Evolutionary conservation across 495 filamentous ascomycete genomes (phyloP), one percentile per base, ranked within the genome.

Genomic region (Pyrenopolyporus hunteri): DNA sequence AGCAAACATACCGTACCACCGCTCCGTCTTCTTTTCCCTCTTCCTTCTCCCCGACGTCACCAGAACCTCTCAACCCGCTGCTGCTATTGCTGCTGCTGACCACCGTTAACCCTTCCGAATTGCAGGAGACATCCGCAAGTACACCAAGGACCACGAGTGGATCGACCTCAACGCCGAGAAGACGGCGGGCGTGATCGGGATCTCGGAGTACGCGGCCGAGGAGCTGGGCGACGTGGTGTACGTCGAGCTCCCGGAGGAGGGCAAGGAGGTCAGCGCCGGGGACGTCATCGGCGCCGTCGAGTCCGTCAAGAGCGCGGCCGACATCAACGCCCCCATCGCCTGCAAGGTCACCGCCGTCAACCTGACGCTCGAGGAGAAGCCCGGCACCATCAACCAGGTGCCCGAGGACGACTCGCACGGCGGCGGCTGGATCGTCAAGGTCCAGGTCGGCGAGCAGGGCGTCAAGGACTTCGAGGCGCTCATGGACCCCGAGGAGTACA

Each of bases 111-210:
- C 33, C 42, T 10, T 14, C 10, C 8, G 4, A 32, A 46, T 13
- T 5, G 10, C 51, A 84, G 82, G 74, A 63, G 73, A 75, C 63
- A 79, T 87, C 66, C 93, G 94, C 82, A 91, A 88, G 70, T 98
- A 95, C 82, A 98, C 95, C 66, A 86, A 90, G 73, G 95, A 97
- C 67, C 94, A 98, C 80, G 94, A 98, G 80, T 98, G 95, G 95
- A 85, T 98, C 67, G 90, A 96, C 75, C 78, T 96, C 26, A 84
- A 84, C 44, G 84, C 82, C 23, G 86, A 94, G 76, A 84, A 85
- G 62, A 91, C 86, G 67, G 82, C 80, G 7, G 87, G 82, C 69
- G 80, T 76, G 50, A 79, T 98, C 71, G 94, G 94, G 48, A 95
- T 98, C 73, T 92, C 91, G 55, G 78, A 84, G 57, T 97, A 97